A percentile compares a stretch with the other conserved stretches of the same genome.
Conservation (phyloP, 148 eudicot species). For the Amaranthus cruentus region DNA sequence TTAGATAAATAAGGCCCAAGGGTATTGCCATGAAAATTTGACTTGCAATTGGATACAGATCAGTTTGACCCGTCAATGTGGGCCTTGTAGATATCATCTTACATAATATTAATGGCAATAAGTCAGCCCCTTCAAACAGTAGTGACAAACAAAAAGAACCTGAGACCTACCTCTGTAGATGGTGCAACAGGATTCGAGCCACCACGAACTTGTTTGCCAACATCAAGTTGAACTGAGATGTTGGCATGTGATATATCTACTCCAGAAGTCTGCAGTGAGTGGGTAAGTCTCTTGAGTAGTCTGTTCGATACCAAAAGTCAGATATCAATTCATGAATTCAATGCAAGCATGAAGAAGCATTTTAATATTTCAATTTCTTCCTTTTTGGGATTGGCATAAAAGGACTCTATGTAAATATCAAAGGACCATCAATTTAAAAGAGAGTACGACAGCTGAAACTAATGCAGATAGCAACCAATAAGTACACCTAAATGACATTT, state of each 20-base stretch:
- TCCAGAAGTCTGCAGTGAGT: slow-evolving; percentile 74
- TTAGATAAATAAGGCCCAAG: not conserved
- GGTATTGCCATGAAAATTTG: no score
- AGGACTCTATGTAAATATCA: not conserved
- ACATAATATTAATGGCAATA: not conserved
- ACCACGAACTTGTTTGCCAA: slow-evolving; percentile 43
- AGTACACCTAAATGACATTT: not conserved
- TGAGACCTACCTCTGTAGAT: slow-evolving; percentile 31
- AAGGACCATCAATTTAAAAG: not conserved
- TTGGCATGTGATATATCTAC: slow-evolving; percentile 82
- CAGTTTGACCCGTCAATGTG: not conserved
- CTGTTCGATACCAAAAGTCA: slow-evolving; percentile 38
- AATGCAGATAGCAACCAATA: not conserved
- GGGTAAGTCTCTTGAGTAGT: slow-evolving; percentile 57
- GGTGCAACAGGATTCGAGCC: slow-evolving; percentile 24
- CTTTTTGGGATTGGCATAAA: not conserved
- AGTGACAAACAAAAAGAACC: not conserved
- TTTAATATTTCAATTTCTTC: not conserved
- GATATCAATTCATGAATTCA: not conserved
- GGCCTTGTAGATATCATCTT: not conserved
- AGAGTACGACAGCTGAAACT: not conserved
- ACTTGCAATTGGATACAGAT: not conserved
- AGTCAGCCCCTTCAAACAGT: not conserved
- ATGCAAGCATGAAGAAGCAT: not conserved
- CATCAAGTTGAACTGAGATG: slow-evolving; percentile 81